These are phyloP conservation scores for Pleomassaria siparia DNA, from an alignment of 2,329 filamentous ascomycete genomes.

Conservation along the genomic window DNA sequence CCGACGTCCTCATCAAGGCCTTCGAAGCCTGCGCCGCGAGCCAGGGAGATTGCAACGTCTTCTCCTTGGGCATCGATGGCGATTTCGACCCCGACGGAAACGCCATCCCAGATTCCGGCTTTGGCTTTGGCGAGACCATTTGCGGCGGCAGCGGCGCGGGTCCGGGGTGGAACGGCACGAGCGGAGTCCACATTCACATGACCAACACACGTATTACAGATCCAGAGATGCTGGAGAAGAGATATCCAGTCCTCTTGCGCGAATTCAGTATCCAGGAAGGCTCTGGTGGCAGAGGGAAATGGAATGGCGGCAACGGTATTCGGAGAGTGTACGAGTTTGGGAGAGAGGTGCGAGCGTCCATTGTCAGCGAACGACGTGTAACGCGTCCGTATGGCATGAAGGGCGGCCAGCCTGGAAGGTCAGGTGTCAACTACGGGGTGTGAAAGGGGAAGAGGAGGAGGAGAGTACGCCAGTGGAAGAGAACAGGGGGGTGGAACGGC, in stretches of 20 bases:
- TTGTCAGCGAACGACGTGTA: conserved; percentile 36
- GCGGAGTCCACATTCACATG: conserved; percentile 39
- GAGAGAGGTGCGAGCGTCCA: conserved; percentile 26
- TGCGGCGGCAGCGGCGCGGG: conserved; percentile 40
- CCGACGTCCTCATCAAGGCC: conserved; percentile 34
- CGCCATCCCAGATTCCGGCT: conserved; percentile 23
- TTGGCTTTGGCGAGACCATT: conserved; percentile 41
- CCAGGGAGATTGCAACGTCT: conserved; percentile 34
- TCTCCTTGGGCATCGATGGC: conserved; percentile 32
- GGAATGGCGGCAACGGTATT: conserved; percentile 35
- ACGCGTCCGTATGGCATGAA: conserved; percentile 36
- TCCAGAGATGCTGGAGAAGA: conserved; percentile 37
- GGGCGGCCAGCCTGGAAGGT: conserved; percentile 33
- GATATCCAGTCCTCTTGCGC: conserved; percentile 38
- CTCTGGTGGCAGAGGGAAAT: conserved; percentile 30
- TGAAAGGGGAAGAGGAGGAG: conserved; percentile 22
- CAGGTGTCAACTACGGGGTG: conserved; percentile 30
- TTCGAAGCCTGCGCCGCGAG: conserved; percentile 33
- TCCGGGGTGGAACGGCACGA: conserved; percentile 32
- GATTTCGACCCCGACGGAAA: conserved; percentile 18
- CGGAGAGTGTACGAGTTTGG: conserved; percentile 34
- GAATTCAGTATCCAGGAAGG: conserved; percentile 34
- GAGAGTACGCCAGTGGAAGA: not conserved
- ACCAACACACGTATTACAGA: conserved; percentile 44
- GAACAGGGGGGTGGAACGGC: conserved; percentile 6